These are phyloP conservation scores for Peronospora farinosa DNA, from an alignment of 352 stramenopile species.

Conservation along the genomic window DNA sequence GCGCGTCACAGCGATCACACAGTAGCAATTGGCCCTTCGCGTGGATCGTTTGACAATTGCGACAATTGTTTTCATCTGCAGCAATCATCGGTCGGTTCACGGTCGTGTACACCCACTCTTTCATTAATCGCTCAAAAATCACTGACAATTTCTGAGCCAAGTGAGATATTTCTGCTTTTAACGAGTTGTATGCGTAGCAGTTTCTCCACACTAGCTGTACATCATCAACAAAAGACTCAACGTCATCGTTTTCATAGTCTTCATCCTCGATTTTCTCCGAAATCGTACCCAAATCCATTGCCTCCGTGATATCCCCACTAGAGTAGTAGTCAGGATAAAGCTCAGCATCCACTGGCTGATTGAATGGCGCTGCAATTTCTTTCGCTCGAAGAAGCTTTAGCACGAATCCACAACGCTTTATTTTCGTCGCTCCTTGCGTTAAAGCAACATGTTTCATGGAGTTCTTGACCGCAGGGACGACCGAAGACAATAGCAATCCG, in stretches of 20 bases:
- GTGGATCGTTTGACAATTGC: slow-evolving; percentile 65
- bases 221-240: slow-evolving; percentile 77
- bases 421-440: slow-evolving; percentile 44
- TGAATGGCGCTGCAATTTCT: slow-evolving; percentile 72
- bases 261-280: slow-evolving; percentile 79
- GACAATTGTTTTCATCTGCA: slow-evolving; percentile 72
- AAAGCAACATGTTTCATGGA: slow-evolving; percentile 55
- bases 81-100: slow-evolving; percentile 47
- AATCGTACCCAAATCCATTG: slow-evolving; percentile 81
- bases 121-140: slow-evolving; percentile 76
- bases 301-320: slow-evolving; percentile 59
- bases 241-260: slow-evolving; percentile 79
- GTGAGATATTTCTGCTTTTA: slow-evolving; percentile 73
- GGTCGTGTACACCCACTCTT: slow-evolving; percentile 69
- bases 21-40: slow-evolving; percentile 59
- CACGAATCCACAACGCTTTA: slow-evolving; percentile 66
- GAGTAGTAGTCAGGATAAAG: slow-evolving; percentile 82
- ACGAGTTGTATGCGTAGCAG: slow-evolving; percentile 79
- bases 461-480: slow-evolving; percentile 35
- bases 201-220: slow-evolving; percentile 82
- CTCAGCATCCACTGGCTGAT: slow-evolving; percentile 76
- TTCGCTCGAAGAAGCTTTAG: slow-evolving; percentile 74
- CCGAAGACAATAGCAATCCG: slow-evolving; percentile 52
- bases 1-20: slow-evolving; percentile 77
- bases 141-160: slow-evolving; percentile 68